Percentiles rank a stretch among this genome's conserved stretches.
Conservation (phyloP, 2,329 filamentous ascomycete genomes). For the Neoscytalidium dimidiatum region DNA sequence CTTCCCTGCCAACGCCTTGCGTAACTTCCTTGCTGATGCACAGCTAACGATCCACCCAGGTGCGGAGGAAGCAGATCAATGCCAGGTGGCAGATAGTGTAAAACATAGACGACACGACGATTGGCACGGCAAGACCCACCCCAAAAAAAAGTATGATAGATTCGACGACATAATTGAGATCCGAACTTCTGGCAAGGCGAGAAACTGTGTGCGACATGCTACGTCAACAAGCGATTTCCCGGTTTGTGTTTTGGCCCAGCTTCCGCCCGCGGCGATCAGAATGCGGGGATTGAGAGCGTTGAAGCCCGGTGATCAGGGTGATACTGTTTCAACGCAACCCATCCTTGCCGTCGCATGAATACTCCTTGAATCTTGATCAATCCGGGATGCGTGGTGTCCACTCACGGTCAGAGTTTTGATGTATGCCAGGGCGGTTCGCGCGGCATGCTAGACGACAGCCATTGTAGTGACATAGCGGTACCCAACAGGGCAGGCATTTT, state of each 20-base stretch:
- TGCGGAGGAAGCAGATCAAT: constrained; percentile 67
- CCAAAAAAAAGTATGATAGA: constrained; percentile 17
- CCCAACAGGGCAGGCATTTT: background rate
- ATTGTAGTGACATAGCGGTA: background rate
- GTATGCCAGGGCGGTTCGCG: background rate
- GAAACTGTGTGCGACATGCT: background rate
- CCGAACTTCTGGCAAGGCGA: background rate
- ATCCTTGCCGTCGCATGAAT: background rate
- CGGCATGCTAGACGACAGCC: background rate
- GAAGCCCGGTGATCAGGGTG: background rate
- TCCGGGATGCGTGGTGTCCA: background rate
- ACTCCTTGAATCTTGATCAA: background rate
- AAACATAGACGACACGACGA: constrained; percentile 4
- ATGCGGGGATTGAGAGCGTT: background rate
- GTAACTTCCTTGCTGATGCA: background rate
- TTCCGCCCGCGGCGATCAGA: constrained; percentile 2
- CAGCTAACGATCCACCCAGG: constrained; percentile 36
- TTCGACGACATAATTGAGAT: background rate
- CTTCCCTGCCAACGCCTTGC: constrained; percentile 25
- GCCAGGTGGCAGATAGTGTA: constrained; percentile 56
- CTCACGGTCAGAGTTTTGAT: background rate
- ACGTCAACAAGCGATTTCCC: background rate
- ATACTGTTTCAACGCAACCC: background rate
- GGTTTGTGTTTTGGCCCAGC: background rate
- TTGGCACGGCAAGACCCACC: constrained; percentile 4